A percentile compares a stretch with the other conserved stretches of the same genome.
phyloP scores from a whole-genome alignment of 345 rosid genomes.

The Adansonia digitata region DNA sequence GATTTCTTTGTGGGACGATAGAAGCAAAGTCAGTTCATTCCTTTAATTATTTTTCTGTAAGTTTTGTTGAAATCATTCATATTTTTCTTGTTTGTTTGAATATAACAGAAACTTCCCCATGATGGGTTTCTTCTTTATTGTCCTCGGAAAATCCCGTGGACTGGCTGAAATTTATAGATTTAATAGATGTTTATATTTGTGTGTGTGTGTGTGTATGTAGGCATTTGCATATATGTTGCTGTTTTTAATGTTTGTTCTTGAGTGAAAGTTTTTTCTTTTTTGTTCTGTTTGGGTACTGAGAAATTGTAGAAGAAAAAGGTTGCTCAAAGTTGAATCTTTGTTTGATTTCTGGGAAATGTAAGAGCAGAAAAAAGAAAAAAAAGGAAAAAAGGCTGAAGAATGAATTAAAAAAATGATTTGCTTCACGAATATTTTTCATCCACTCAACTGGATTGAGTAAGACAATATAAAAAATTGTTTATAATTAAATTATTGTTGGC shows the following conservation, averaged over 20 bases:
- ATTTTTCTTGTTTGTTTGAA: not conserved
- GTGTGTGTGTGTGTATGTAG: too few species aligned
- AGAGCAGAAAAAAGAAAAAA: not conserved
- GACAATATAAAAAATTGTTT: not conserved
- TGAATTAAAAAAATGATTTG: not conserved
- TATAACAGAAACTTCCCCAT: too few species aligned
- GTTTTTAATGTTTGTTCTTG: not conserved
- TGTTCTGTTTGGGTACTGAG: conserved; percentile 1
- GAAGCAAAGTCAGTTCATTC: not conserved
- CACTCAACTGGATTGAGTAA: not conserved
- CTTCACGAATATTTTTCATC: not conserved
- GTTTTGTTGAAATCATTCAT: not conserved
- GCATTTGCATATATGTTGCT: not conserved
- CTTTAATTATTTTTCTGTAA: not conserved
- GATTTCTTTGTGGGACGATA: not conserved
- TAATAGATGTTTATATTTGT: not conserved
- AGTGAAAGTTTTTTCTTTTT: not conserved
- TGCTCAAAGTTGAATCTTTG: not conserved
- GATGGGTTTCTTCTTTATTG: not conserved
- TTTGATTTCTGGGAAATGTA: not conserved
- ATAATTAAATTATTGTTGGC: not conserved
- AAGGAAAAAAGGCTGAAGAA: not conserved
- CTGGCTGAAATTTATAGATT: not conserved
- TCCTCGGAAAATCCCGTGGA: not conserved
- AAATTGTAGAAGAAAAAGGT: not conserved